phyloP scores from a whole-genome alignment of 345 rosid species.

The Eucalyptus sp. region DNA sequence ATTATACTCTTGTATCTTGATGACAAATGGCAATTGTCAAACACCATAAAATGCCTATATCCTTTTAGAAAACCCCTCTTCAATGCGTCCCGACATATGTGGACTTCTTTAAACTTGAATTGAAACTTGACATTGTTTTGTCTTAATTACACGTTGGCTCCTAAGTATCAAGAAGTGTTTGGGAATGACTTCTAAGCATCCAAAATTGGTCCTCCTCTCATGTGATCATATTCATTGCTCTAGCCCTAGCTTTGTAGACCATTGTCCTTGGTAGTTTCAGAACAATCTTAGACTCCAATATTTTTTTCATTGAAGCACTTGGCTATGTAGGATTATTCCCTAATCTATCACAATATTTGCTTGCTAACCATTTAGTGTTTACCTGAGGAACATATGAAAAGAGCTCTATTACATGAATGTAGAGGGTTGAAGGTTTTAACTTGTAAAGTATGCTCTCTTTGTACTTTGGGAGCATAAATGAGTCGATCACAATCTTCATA shows the following conservation, averaged over 20 bases:
- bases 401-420: background rate
- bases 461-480: background rate
- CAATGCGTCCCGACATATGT: background rate
- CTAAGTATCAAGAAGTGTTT: too few relatives aligned
- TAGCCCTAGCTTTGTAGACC: background rate
- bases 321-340: background rate
- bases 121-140: background rate
- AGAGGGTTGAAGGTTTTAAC: background rate
- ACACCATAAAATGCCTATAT: background rate
- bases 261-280: background rate
- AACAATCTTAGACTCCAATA: background rate
- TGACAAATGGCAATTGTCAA: background rate
- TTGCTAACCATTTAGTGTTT: background rate
- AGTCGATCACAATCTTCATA: rapidly evolving
- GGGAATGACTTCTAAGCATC: background rate
- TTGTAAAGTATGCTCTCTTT: background rate
- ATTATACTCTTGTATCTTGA: background rate
- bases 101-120: background rate
- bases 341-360: background rate
- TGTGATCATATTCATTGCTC: background rate
- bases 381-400: background rate
- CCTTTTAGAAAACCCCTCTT: background rate
- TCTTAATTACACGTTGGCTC: too few relatives aligned
- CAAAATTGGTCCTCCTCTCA: background rate
- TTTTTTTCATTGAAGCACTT: background rate